These are phyloP conservation scores for Aureobasidium mangrovei DNA, from an alignment of 2,329 filamentous ascomycete genomes.

Conservation along the genomic window DNA sequence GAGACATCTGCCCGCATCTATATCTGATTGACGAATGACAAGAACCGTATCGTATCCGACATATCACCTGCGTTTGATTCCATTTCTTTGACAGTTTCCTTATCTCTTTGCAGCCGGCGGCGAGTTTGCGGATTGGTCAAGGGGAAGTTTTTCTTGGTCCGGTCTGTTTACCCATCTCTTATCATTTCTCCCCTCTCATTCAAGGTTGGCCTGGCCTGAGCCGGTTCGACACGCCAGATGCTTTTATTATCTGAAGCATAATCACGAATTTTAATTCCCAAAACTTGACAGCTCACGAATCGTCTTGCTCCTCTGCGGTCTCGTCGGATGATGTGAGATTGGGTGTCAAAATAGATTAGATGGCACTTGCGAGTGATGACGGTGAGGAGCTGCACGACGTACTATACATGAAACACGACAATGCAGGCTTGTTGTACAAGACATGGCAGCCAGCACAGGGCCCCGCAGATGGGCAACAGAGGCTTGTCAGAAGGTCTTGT, in stretches of 20 bases:
- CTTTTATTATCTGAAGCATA: constrained; percentile 10
- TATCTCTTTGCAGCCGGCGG: background rate
- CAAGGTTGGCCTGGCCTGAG: background rate
- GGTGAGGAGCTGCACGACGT: background rate
- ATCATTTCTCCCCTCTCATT: background rate
- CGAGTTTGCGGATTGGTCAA: background rate
- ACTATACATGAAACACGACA: constrained; percentile 11
- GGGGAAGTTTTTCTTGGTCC: background rate
- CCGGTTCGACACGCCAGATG: background rate
- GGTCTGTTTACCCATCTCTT: background rate
- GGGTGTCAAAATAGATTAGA: background rate
- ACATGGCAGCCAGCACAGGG: background rate
- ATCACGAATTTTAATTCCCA: constrained; percentile 1
- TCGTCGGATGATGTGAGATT: background rate
- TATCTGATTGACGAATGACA: constrained; percentile 1
- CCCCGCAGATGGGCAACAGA: background rate
- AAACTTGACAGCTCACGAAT: constrained; percentile 4
- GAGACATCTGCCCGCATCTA: background rate
- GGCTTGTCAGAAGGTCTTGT: background rate
- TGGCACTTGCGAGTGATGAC: constrained; percentile 5
- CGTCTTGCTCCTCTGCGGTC: background rate
- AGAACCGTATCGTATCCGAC: background rate
- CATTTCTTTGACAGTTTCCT: background rate
- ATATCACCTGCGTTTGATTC: background rate
- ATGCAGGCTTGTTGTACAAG: background rate